Percentiles rank a stretch among this genome's conserved stretches.
These are phyloP conservation scores for Septoria petroselini DNA, from an alignment of 2,329 filamentous ascomycete genomes.

Conservation along the genomic window DNA sequence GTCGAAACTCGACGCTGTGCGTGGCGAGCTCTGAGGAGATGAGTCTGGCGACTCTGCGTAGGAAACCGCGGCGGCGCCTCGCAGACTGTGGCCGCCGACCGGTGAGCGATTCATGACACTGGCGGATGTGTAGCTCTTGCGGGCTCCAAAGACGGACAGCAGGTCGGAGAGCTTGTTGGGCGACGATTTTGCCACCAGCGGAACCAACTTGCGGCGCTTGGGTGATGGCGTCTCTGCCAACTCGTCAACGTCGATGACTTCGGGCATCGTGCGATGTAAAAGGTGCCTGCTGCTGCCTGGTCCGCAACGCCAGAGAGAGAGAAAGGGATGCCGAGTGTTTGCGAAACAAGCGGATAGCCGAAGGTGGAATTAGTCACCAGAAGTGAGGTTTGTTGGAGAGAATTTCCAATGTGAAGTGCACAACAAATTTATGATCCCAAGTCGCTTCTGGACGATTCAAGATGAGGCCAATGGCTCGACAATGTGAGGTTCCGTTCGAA, in stretches of 20 bases:
- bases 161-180: conserved; percentile 25
- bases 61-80: conserved; percentile 19
- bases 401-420: too few species aligned
- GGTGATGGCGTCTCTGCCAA: conserved; percentile 19
- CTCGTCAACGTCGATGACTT: conserved; percentile 1
- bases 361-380: too few species aligned
- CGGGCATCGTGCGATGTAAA: not conserved
- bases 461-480: not conserved
- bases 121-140: conserved; percentile 28
- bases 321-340: not conserved
- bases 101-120: conserved; percentile 28
- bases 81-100: conserved; percentile 14
- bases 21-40: conserved; percentile 16
- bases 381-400: too few species aligned
- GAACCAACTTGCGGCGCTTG: conserved; percentile 27
- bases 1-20: conserved; percentile 17
- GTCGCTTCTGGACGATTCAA: too few species aligned
- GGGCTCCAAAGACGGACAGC: conserved; percentile 32
- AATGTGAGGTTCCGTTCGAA: too few species aligned
- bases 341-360: not conserved
- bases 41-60: conserved; percentile 28
- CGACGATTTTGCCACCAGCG: conserved; percentile 19
- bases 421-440: not conserved
- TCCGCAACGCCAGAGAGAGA: not conserved
- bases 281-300: not conserved